Conservation (phyloP, 768 basidiomycete species). For the Coprinopsis sp. region DNA sequence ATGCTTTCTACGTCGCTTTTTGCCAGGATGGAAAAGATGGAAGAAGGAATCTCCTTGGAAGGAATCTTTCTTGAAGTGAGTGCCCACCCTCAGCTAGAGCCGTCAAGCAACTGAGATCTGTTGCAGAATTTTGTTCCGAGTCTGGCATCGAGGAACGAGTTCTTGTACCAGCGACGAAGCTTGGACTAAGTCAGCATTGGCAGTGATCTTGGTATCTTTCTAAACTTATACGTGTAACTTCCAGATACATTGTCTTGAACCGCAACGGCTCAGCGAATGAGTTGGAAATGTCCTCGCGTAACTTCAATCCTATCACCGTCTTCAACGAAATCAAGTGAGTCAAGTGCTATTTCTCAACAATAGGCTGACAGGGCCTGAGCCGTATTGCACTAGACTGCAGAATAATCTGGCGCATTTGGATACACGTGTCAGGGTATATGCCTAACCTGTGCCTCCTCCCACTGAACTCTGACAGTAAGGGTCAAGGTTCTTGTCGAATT, state of each 20-base stretch:
- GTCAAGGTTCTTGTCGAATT: constrained; percentile 63
- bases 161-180: constrained; percentile 76
- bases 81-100: constrained; percentile 11
- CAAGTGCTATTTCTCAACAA: neutral
- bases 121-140: constrained; percentile 38
- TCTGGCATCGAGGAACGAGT: constrained; percentile 65
- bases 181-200: constrained; percentile 65
- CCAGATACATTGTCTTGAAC: constrained; percentile 70
- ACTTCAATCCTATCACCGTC: constrained; percentile 60
- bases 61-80: constrained; percentile 61
- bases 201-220: neutral
- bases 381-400: constrained; percentile 46
- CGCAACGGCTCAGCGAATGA: constrained; percentile 74
- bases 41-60: constrained; percentile 63
- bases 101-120: constrained; percentile 1
- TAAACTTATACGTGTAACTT: constrained; percentile 14
- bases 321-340: constrained; percentile 68
- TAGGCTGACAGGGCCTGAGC: neutral
- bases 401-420: constrained; percentile 63
- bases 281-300: constrained; percentile 61
- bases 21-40: constrained; percentile 74
- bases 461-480: neutral
- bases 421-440: constrained; percentile 59
- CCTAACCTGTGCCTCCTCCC: neutral
- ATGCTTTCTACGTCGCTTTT: constrained; percentile 63